phyloP scores from a whole-genome alignment of 257 asterid genomes.

The Parsonsia alboflavescens region DNA sequence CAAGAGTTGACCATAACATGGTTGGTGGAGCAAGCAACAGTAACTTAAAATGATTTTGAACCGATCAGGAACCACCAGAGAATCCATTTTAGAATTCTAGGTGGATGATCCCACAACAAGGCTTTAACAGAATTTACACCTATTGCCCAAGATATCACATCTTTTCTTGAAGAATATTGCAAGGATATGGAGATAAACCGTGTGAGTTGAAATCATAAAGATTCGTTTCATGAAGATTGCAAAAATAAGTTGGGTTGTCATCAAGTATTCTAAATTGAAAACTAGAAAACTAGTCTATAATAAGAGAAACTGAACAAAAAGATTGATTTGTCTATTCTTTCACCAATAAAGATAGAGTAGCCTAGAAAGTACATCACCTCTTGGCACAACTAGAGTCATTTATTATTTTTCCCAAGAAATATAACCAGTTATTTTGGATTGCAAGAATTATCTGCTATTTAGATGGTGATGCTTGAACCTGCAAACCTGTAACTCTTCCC shows the following conservation, averaged over 20 bases:
- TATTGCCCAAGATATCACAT: not conserved
- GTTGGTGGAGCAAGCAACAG: not conserved
- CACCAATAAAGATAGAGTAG: not conserved
- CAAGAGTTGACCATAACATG: not conserved
- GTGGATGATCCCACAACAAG: not conserved
- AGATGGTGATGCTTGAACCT: not conserved
- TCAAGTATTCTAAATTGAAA: not conserved
- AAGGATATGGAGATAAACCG: not conserved
- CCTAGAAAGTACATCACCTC: not conserved
- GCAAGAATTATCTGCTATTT: not conserved
- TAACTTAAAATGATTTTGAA: not conserved
- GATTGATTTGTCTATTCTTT: not conserved
- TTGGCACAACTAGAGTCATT: no score
- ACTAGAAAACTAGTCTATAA: no score
- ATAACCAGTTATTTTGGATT: not conserved
- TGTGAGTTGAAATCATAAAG: not conserved
- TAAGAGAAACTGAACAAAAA: not conserved
- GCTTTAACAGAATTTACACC: not conserved
- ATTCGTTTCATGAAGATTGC: not conserved
- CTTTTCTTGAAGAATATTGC: not conserved
- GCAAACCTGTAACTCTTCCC: not conserved
- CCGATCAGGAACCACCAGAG: not conserved
- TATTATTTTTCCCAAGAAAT: no score
- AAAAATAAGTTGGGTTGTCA: not conserved
- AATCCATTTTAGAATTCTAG: not conserved